Base-by-base conservation (phyloP, 148 eudicot species). In the Persicaria maculosa region DNA sequence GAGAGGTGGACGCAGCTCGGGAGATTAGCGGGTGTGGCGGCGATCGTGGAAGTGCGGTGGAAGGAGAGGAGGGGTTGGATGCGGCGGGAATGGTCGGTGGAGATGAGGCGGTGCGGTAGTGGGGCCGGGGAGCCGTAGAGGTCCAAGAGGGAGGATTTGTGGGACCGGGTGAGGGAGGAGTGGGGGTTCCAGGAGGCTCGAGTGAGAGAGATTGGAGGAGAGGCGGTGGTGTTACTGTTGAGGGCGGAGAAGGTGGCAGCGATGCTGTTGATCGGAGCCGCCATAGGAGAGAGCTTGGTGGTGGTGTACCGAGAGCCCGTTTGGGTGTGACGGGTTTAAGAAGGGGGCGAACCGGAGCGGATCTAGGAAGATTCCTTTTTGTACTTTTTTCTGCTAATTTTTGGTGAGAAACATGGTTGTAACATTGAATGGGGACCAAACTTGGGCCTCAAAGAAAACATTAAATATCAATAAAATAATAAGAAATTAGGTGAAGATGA, bases 191-290 rank as follows among this genome's bases (percentile, higher is more conserved):
- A 22, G 25, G 25, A 22, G 25, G 25, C 25, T 22, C 25, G 25
- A 22, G 25, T 22, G 25, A 22, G 52, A 48, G 52, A 4, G 8
- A 55, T n/a, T 55, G 9, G 19, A 22, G 25, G 65, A 59, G 36
- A 40, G 4, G 65, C 12, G 65, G 14, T 22, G 36, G 7, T 50
- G 4, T n/a, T n/a, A n/a, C n/a, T n/a, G n/a, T 3, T 6, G 64
- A 22, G 0, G 40, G 65, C 3, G 65, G 65, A 20, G 65, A 59
- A 59, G 25, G 65, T 59, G 43, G 65, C 36, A 0, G 65, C 65
- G 36, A 59, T 59, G 65, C 65, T 59, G 65, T 59, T 59, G 65
- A 59, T 59, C 5, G 40, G 65, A 59, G 65, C 40, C 20, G 65
- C 65, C 65, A 59, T 59, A 14, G 65, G 5, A 59, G 40, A 50